Percentiles rank a stretch among this genome's conserved stretches.
Evolutionary conservation across 176 grass and related monocot species (phyloP).

Genomic region (Triticum dicoccoides): DNA sequence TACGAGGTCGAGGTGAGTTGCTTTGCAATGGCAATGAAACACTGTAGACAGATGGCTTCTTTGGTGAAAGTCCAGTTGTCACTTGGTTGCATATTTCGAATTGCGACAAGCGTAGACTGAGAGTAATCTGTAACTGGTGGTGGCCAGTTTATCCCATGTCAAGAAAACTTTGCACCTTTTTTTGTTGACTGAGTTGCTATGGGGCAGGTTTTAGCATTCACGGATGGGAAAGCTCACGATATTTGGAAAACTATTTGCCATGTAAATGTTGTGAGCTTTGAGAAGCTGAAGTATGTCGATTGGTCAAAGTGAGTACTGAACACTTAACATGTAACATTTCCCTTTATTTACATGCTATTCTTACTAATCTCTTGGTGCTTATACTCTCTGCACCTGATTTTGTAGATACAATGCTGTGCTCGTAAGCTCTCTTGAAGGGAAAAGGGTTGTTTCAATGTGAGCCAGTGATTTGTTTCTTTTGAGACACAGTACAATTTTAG

Average conservation of each 20-base stretch:
- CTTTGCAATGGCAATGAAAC: background rate
- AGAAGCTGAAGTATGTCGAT: conserved; percentile 47
- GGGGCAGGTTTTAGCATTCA: conserved; percentile 69
- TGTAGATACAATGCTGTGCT: conserved; percentile 74
- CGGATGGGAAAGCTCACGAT: conserved; percentile 47
- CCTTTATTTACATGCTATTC: conserved; percentile 12
- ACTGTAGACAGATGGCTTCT: background rate
- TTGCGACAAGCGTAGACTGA: background rate
- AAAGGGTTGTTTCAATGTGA: conserved; percentile 73
- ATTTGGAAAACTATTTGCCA: conserved; percentile 64
- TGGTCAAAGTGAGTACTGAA: conserved; percentile 82
- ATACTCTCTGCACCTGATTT: conserved; percentile 27
- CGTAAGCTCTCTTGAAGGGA: conserved; percentile 76
- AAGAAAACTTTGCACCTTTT: background rate
- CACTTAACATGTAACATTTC: conserved; percentile 12
- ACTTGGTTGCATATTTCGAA: background rate
- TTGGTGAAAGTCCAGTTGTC: background rate
- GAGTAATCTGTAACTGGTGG: background rate
- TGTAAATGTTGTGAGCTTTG: conserved; percentile 44
- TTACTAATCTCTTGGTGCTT: conserved; percentile 6
- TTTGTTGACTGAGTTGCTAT: conserved; percentile 4
- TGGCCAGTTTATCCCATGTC: background rate
- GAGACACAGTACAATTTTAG: conserved; percentile 4
- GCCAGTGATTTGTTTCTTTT: background rate
- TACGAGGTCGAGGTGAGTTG: conserved; percentile 71